phyloP scores from a whole-genome alignment of 306 rosid species.

The Ormosia semicastrata region DNA sequence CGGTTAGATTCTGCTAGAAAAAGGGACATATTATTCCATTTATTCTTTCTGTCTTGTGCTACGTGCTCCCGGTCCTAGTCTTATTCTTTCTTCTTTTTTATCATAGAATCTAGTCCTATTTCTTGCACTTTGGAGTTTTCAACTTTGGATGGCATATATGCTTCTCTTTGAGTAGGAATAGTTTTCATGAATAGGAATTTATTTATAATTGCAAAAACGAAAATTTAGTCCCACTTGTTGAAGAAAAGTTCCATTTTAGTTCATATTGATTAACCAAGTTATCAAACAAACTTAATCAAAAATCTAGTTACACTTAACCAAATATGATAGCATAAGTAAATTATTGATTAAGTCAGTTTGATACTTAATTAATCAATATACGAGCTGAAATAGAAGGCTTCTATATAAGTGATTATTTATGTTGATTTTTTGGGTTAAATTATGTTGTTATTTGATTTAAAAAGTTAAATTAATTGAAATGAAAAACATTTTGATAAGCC shows the following conservation, averaged over 20 bases:
- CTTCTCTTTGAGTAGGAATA: neutral
- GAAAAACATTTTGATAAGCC: no score
- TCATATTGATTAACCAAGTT: neutral
- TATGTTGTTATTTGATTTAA: no score
- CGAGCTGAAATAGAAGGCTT: no score
- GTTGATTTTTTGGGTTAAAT: no score
- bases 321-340: neutral
- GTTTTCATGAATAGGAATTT: neutral
- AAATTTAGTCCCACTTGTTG: neutral
- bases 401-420: no score
- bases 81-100: no score
- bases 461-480: no score
- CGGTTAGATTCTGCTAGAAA: no score
- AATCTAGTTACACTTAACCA: neutral
- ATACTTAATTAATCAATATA: neutral
- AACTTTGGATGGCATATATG: slow-evolving; percentile 14
- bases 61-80: neutral
- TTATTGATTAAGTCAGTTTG: neutral
- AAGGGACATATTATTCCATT: neutral
- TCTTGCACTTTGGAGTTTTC: slow-evolving; percentile 13
- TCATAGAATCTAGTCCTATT: neutral
- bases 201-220: neutral
- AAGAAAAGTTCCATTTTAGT: neutral
- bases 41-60: neutral
- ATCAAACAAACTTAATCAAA: neutral